phyloP scores from a whole-genome alignment of 2,329 filamentous ascomycete species.

The Aspergillus chevalieri region DNA sequence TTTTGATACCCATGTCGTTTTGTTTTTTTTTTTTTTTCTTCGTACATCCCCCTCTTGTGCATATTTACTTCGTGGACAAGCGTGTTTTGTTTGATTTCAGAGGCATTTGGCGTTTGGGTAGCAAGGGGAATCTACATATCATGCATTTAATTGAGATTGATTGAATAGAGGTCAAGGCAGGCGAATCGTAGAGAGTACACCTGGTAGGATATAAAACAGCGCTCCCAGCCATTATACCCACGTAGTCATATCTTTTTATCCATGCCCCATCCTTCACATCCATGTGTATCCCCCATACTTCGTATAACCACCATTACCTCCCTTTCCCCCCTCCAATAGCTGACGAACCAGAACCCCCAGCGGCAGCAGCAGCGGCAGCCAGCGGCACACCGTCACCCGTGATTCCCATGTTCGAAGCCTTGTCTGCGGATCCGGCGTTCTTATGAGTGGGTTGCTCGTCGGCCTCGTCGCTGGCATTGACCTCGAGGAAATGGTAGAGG shows the following conservation, averaged over 20 bases:
- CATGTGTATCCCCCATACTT: not conserved
- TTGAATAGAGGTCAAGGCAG: too few species aligned
- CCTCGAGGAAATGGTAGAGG: slow-evolving; percentile 90
- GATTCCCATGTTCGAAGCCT: not conserved
- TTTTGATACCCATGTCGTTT: not conserved
- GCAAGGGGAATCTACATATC: too few species aligned
- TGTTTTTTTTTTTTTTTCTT: not conserved
- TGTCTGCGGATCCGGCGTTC: slow-evolving; percentile 3
- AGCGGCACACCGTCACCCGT: not conserved
- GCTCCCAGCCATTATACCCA: not conserved
- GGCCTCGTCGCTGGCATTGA: slow-evolving; percentile 64
- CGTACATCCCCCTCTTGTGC: not conserved
- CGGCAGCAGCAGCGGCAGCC: slow-evolving; percentile 5
- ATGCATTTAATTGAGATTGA: too few species aligned
- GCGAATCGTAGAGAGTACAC: too few species aligned
- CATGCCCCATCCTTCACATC: not conserved
- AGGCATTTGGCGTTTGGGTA: too few species aligned
- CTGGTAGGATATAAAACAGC: too few species aligned
- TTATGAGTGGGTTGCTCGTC: slow-evolving; percentile 5
- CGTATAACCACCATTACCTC: slow-evolving; percentile 4
- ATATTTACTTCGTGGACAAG: too few species aligned
- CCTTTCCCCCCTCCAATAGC: slow-evolving; percentile 9
- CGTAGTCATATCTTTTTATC: not conserved
- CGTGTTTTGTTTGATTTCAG: too few species aligned
- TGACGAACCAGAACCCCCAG: slow-evolving; percentile 12